Evolutionary conservation across 805 yeast genomes (phyloP).

Genomic region (Brettanomyces naardenensis): DNA sequence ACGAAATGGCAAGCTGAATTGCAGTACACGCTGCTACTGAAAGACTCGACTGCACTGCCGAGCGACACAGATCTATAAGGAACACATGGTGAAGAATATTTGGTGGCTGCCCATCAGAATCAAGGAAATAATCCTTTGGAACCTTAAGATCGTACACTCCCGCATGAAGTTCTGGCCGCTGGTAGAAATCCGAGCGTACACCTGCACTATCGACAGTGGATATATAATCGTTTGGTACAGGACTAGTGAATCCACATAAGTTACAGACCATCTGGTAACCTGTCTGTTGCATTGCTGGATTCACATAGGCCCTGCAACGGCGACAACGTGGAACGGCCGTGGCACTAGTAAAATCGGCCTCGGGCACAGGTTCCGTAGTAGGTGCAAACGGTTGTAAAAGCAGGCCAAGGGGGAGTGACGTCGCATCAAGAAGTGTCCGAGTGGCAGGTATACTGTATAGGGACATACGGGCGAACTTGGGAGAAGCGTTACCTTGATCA

Average conservation of each 20-base stretch:
- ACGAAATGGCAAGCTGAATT: conserved; percentile 45
- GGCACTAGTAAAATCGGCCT: conserved; percentile 47
- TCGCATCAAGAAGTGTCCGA: conserved; percentile 57
- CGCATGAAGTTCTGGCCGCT: conserved; percentile 66
- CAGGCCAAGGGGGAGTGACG: conserved; percentile 77
- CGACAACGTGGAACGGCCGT: conserved; percentile 82
- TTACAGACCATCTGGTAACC: conserved; percentile 71
- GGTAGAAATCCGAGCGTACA: conserved; percentile 51
- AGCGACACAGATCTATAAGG: conserved; percentile 65
- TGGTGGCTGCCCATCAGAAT: conserved; percentile 3
- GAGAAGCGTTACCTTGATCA: conserved; percentile 83
- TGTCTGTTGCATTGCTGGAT: conserved; percentile 69
- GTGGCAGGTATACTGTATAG: conserved; percentile 78
- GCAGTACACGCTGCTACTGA: conserved; percentile 11
- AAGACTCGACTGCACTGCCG: conserved; percentile 56
- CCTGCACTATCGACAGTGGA: conserved; percentile 56
- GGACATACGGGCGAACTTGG: conserved; percentile 68
- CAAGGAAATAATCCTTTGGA: conserved; percentile 47
- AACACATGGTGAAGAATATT: conserved; percentile 25
- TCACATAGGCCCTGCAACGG: conserved; percentile 85
- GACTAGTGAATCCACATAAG: conserved; percentile 72
- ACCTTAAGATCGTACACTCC: conserved; percentile 86
- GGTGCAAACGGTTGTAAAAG: conserved; percentile 78
- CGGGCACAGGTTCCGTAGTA: conserved; percentile 40
- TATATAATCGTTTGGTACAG: conserved; percentile 58